Base-by-base conservation (phyloP, 257 asterid species). In the Orobanche coerulescens region DNA sequence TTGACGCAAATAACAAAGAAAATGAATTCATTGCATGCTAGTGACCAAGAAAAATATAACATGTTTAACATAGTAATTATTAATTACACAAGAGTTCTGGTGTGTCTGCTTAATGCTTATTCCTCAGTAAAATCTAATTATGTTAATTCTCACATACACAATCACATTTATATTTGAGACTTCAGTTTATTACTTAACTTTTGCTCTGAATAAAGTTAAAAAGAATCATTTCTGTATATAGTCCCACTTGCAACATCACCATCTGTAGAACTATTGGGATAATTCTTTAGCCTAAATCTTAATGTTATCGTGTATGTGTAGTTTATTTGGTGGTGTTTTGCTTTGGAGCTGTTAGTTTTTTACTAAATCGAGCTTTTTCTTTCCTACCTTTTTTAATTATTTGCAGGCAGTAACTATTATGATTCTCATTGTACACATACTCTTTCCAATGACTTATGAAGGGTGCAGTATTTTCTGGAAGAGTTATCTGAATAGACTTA, bases 371-470 rank as follows among this genome's bases (percentile, higher is more conserved):
- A 65, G 40, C 67, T 49, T 22, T 49, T 69, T 48, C 20, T 69
- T 72, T 46, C 33, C 39, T 4, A 18, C 28, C 12, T 18, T 36
- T 54, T 55, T 54, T 33, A 56, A 52, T 23, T 28, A 61, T 60
- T 30, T 79, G 75, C 89, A 93, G 98, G 88, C 72, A 25, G 67
- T 79, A 31, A 86, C 97, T 49, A 76, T 93, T 39, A 8, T 80
- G 61, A 73, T 93, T 75, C 97, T 93, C 58, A n/a, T 70, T 34
- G 74, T 80, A 48, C 98, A 93, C 69, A 68, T 70, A 57, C 73
- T 89, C 44, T 83, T 78, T 73, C 98, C 98, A 25, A 34, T 89
- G 66, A 67, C 84, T 25, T 89, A 84, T 69, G 97, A 93, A 84
- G 97, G 98, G 69, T 15, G 68, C 56, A 64, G 26, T 65, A 60